These are phyloP conservation scores for Leccinum disarticulatum DNA, from an alignment of 768 basidiomycete genomes.

Conservation along the genomic window DNA sequence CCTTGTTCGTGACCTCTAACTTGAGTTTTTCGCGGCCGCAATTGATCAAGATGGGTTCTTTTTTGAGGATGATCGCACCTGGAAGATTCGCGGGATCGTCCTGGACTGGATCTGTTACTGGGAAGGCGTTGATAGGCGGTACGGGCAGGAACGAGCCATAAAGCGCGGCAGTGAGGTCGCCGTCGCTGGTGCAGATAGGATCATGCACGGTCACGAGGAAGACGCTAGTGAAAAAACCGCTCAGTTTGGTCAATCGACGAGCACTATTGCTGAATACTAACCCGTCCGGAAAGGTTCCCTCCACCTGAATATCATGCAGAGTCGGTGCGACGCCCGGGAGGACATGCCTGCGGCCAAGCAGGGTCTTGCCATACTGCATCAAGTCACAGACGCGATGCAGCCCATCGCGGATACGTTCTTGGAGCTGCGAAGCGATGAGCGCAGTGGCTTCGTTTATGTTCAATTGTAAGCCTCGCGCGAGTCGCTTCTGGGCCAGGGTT, in stretches of 20 bases:
- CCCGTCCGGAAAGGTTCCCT: slow-evolving; percentile 91
- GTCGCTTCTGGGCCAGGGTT: slow-evolving; percentile 87
- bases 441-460: slow-evolving; percentile 88
- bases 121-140: slow-evolving; percentile 67
- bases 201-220: slow-evolving; percentile 98
- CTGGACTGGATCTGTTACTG: slow-evolving; percentile 45
- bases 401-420: slow-evolving; percentile 94
- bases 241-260: neutral
- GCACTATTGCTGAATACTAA: slow-evolving; percentile 32
- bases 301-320: slow-evolving; percentile 88
- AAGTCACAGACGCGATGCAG: slow-evolving; percentile 78
- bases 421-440: slow-evolving; percentile 88
- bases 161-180: slow-evolving; percentile 80
- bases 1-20: slow-evolving; percentile 83
- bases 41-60: slow-evolving; percentile 74
- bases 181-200: slow-evolving; percentile 83
- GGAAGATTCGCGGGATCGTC: slow-evolving; percentile 59
- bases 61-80: slow-evolving; percentile 71
- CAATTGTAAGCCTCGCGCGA: slow-evolving; percentile 87
- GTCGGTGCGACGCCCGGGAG: slow-evolving; percentile 73
- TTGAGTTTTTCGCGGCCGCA: slow-evolving; percentile 64
- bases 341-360: slow-evolving; percentile 89
- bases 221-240: slow-evolving; percentile 36
- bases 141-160: slow-evolving; percentile 92
- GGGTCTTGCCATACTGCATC: slow-evolving; percentile 89